Evolutionary conservation across 2,329 filamentous ascomycete genomes (phyloP).

Genomic region (Penicillium sp.): DNA sequence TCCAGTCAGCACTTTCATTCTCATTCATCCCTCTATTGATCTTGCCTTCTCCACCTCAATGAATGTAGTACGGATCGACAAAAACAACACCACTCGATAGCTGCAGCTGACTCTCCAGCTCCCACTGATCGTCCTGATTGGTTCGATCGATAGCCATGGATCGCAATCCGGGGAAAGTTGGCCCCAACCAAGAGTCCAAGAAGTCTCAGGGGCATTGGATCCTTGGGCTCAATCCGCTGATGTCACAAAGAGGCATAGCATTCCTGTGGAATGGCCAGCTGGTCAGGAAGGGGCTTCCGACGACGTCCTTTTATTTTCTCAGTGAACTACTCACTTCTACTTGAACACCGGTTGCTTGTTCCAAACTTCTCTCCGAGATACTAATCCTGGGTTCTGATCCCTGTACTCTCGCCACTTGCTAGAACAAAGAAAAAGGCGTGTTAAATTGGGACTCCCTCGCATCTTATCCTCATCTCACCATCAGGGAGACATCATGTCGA

Average conservation of each 20-base stretch:
- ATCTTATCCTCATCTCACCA: not conserved
- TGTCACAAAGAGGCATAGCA: not conserved
- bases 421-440: no score
- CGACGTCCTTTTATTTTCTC: no score
- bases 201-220: not conserved
- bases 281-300: no score
- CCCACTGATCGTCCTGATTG: not conserved
- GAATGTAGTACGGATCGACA: not conserved
- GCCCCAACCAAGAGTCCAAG: not conserved
- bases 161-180: not conserved
- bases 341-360: no score
- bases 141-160: no score
- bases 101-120: not conserved
- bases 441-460: no score
- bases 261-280: not conserved
- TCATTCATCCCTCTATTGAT: no score
- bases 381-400: no score
- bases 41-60: not conserved
- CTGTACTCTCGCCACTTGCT: no score
- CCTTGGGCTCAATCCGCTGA: not conserved
- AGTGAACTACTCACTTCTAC: no score
- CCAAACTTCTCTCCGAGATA: no score
- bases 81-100: not conserved
- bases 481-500: slow-evolving; percentile 14
- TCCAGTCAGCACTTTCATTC: not conserved